phyloP scores from a whole-genome alignment of 2,329 filamentous ascomycete genomes.

The Metarhizium guizhouense region DNA sequence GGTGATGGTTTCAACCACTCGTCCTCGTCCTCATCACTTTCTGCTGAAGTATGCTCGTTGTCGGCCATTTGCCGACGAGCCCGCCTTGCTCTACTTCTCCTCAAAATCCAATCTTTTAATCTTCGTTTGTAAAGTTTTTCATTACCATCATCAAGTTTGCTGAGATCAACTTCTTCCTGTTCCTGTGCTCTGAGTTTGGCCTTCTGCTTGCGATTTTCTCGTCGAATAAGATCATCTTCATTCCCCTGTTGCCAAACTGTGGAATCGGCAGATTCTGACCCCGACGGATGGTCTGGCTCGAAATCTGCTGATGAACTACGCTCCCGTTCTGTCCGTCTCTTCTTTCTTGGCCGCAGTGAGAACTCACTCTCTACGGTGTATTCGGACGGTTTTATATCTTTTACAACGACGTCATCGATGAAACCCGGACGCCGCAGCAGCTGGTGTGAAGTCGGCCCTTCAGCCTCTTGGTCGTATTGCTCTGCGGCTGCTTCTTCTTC shows the following conservation, averaged over 20 bases:
- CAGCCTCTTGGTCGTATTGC: slow-evolving; percentile 29
- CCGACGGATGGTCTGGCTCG: slow-evolving; percentile 23
- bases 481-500: slow-evolving; percentile 56
- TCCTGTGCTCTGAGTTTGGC: slow-evolving; percentile 26
- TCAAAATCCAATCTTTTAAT: slow-evolving; percentile 63
- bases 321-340: slow-evolving; percentile 30
- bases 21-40: slow-evolving; percentile 35
- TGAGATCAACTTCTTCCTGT: slow-evolving; percentile 38
- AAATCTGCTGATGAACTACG: slow-evolving; percentile 39
- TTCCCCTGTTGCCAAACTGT: slow-evolving; percentile 28
- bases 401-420: slow-evolving; percentile 24
- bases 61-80: slow-evolving; percentile 29
- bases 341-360: slow-evolving; percentile 50
- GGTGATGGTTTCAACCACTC: slow-evolving; percentile 87
- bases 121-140: slow-evolving; percentile 71
- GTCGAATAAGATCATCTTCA: slow-evolving; percentile 28
- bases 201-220: slow-evolving; percentile 33
- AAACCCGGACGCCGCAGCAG: slow-evolving; percentile 68
- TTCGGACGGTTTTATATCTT: neutral
- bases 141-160: slow-evolving; percentile 76
- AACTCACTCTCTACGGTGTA: slow-evolving; percentile 38
- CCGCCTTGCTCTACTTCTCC: slow-evolving; percentile 32
- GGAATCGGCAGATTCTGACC: slow-evolving; percentile 25
- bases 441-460: slow-evolving; percentile 57
- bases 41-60: slow-evolving; percentile 24